These are phyloP conservation scores for Hyaloscypha variabilis DNA, from an alignment of 495 filamentous ascomycete genomes.

Conservation along the genomic window DNA sequence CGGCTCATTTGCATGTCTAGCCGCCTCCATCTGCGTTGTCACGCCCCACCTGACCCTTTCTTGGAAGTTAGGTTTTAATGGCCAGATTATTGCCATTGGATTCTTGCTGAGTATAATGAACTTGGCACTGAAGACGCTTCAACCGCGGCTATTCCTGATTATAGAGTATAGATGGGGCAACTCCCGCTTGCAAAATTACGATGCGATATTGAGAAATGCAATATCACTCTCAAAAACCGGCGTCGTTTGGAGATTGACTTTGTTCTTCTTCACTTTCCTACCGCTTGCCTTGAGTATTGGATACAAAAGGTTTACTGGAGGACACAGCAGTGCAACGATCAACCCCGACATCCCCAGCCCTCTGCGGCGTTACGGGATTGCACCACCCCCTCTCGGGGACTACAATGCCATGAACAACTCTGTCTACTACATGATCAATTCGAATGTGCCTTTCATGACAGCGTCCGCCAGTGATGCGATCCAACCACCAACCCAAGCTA, in stretches of 20 bases:
- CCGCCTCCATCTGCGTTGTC: slow-evolving; percentile 2
- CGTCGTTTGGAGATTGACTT: not conserved
- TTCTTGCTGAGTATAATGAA: slow-evolving; percentile 6
- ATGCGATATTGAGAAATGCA: slow-evolving; percentile 6
- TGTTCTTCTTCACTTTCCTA: not conserved
- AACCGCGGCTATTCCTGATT: not conserved
- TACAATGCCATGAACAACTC: slow-evolving; percentile 6
- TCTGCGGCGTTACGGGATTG: slow-evolving; percentile 6
- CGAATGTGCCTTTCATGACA: not conserved
- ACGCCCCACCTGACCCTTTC: not conserved
- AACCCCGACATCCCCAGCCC: not conserved
- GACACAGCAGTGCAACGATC: slow-evolving; percentile 8
- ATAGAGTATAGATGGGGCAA: not conserved
- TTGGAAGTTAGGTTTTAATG: slow-evolving; percentile 4
- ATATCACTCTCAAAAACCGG: not conserved
- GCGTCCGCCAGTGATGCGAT: not conserved
- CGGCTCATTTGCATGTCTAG: slow-evolving; percentile 2
- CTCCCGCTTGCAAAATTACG: slow-evolving; percentile 1
- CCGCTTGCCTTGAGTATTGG: slow-evolving; percentile 3
- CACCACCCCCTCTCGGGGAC: slow-evolving; percentile 3
- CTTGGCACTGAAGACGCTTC: slow-evolving; percentile 5
- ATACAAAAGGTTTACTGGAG: slow-evolving; percentile 8
- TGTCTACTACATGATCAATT: slow-evolving; percentile 1
- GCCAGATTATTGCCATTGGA: slow-evolving; percentile 6
- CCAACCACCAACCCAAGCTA: not conserved